A percentile compares a stretch with the other conserved stretches of the same genome.
Conservation (phyloP, 805 yeast species). For the Starmerella etchellsii region DNA sequence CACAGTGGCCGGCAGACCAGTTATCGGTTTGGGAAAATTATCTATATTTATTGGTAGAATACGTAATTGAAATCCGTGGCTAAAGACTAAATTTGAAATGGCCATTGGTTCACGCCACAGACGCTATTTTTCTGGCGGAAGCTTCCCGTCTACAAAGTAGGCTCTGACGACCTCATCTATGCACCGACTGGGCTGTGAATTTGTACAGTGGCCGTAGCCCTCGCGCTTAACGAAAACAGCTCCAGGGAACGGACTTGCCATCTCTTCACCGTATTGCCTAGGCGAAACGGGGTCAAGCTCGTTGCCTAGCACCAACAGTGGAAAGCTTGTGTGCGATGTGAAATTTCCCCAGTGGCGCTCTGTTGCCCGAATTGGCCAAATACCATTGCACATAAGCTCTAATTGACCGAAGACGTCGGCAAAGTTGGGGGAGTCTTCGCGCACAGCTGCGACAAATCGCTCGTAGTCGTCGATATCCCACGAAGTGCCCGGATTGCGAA, state of each 20-base stretch:
- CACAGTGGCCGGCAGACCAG: no score
- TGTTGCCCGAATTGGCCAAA: constrained; percentile 8
- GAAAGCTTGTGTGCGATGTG: constrained; percentile 3
- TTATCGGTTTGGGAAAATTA: no score
- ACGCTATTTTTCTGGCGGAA: no score
- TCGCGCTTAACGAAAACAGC: constrained; percentile 8
- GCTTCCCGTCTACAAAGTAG: constrained; percentile 11
- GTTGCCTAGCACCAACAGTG: constrained; percentile 13
- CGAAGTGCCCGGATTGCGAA: no score
- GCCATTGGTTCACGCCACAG: no score
- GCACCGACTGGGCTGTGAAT: constrained; percentile 15
- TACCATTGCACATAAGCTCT: constrained; percentile 4
- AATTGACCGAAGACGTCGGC: constrained; percentile 3
- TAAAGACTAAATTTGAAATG: no score
- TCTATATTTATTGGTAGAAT: no score
- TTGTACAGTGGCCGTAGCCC: constrained; percentile 17
- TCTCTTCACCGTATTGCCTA: constrained; percentile 10
- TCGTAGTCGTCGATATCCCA: constrained; percentile 10
- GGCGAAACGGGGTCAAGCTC: constrained; percentile 19
- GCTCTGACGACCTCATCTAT: constrained; percentile 5
- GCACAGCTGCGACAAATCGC: neutral
- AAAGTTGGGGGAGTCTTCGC: constrained; percentile 4
- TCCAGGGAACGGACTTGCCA: constrained; percentile 9
- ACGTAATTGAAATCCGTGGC: no score
- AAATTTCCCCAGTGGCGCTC: constrained; percentile 6